These are phyloP conservation scores for Monosporozyma unispora DNA, from an alignment of 805 yeast genomes.

Conservation along the genomic window DNA sequence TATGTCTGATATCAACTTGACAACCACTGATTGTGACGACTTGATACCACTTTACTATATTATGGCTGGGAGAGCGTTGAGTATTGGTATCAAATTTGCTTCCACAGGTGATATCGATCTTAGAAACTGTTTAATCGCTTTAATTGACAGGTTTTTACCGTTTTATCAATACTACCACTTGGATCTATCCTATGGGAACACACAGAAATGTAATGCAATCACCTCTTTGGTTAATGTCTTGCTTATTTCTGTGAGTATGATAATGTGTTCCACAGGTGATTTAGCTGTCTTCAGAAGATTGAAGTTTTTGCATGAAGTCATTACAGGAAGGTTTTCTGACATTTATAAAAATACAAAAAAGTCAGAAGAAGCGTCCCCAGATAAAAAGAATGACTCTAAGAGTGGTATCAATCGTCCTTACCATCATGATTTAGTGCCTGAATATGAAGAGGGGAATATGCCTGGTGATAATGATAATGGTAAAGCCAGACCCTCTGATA, in stretches of 20 bases:
- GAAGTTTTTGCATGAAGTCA: constrained; percentile 55
- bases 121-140: constrained; percentile 34
- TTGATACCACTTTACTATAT: constrained; percentile 49
- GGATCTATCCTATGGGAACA: constrained; percentile 43
- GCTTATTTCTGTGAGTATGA: constrained; percentile 55
- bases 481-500: not conserved
- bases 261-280: constrained; percentile 92
- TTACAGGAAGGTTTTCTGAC: constrained; percentile 31
- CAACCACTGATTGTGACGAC: constrained; percentile 46
- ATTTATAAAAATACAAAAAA: constrained; percentile 9
- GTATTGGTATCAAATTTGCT: constrained; percentile 70
- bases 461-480: constrained; percentile 5
- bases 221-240: constrained; percentile 49
- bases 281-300: constrained; percentile 64
- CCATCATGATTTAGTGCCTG: not conserved
- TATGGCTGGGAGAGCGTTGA: constrained; percentile 63
- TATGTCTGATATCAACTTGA: constrained; percentile 9
- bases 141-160: constrained; percentile 26
- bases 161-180: constrained; percentile 19
- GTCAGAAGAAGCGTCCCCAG: not conserved
- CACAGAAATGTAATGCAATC: constrained; percentile 43
- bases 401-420: too few species aligned
- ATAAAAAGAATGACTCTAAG: not conserved
- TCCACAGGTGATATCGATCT: constrained; percentile 53
- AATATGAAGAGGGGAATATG: constrained; percentile 1